A percentile compares a stretch with the other conserved stretches of the same genome.
These are phyloP conservation scores for Heracleum sosnowskyi DNA, from an alignment of 129 eudicot genomes.

Conservation along the genomic window DNA sequence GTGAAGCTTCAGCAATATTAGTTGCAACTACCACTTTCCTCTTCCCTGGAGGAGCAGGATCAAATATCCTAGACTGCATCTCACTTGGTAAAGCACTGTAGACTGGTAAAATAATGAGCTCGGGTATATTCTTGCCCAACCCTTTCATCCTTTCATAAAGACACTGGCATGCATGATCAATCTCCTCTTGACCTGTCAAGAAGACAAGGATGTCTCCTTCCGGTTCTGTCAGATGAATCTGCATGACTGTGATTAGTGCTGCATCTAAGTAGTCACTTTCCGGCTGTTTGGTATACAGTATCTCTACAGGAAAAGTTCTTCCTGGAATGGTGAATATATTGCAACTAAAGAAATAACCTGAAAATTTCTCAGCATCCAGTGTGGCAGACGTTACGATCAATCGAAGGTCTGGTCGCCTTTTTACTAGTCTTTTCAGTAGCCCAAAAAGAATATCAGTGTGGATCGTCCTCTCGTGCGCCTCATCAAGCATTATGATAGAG, in stretches of 20 bases:
- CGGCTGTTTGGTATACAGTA: slow-evolving; percentile 86
- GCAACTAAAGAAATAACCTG: slow-evolving; percentile 72
- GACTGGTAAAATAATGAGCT: slow-evolving; percentile 72
- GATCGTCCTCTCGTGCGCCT: slow-evolving; percentile 91
- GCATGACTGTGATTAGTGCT: slow-evolving; percentile 73
- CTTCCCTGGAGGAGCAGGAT: slow-evolving; percentile 90
- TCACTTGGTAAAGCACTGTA: slow-evolving; percentile 90
- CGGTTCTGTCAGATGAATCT: slow-evolving; percentile 90
- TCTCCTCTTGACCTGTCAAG: slow-evolving; percentile 94
- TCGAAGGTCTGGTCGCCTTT: slow-evolving; percentile 67
- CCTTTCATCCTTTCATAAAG: slow-evolving; percentile 82
- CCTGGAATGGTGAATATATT: slow-evolving; percentile 91
- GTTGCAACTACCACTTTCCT: slow-evolving; percentile 87
- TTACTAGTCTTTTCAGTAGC: slow-evolving; percentile 50
- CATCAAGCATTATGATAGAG: slow-evolving; percentile 86
- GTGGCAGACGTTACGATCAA: slow-evolving; percentile 88
- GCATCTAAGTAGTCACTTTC: slow-evolving; percentile 93
- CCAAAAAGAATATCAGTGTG: slow-evolving; percentile 91
- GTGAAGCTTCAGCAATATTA: slow-evolving; percentile 78
- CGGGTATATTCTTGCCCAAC: slow-evolving; percentile 67
- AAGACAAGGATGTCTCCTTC: slow-evolving; percentile 88
- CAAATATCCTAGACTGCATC: slow-evolving; percentile 85
- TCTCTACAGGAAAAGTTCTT: slow-evolving; percentile 85
- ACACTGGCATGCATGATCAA: slow-evolving; percentile 79
- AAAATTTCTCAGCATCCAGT: slow-evolving; percentile 85